These are phyloP conservation scores for Silene uniflora DNA, from an alignment of 148 eudicot species.

Conservation along the genomic window DNA sequence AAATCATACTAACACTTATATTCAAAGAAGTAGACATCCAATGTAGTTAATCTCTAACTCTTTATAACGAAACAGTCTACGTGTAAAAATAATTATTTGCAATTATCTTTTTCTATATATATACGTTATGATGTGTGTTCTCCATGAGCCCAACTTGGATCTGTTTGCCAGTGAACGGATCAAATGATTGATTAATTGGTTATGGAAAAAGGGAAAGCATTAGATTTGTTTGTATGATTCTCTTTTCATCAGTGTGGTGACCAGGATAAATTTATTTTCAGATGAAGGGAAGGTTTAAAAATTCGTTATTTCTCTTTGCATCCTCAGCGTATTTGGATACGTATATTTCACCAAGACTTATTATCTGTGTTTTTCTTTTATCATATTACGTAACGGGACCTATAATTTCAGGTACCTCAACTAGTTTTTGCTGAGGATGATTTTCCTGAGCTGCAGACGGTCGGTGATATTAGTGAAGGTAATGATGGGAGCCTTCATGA, in stretches of 20 bases:
- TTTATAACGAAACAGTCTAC: too few relatives aligned
- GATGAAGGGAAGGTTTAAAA: not conserved
- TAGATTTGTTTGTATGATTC: not conserved
- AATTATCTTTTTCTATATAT: too few relatives aligned
- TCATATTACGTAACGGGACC: constrained; percentile 3
- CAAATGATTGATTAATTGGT: not conserved
- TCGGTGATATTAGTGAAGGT: constrained; percentile 24
- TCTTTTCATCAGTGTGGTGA: not conserved
- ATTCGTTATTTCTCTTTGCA: not conserved
- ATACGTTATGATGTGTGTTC: not conserved
- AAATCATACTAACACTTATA: too few relatives aligned
- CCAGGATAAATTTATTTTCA: not conserved
- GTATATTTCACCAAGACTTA: not conserved
- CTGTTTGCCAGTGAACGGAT: not conserved
- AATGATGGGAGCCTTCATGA: constrained; percentile 16
- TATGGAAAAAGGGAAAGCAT: not conserved
- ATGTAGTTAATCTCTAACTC: too few relatives aligned
- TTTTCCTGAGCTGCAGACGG: constrained; percentile 34
- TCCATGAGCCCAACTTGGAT: not conserved
- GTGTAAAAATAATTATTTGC: too few relatives aligned
- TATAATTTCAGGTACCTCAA: constrained; percentile 49
- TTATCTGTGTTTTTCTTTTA: not conserved
- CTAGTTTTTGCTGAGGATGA: constrained; percentile 34
- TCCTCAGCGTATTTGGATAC: not conserved
- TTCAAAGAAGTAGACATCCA: too few relatives aligned